phyloP scores from a whole-genome alignment of 2,329 filamentous ascomycete species.

The Paramyrothecium sp. region DNA sequence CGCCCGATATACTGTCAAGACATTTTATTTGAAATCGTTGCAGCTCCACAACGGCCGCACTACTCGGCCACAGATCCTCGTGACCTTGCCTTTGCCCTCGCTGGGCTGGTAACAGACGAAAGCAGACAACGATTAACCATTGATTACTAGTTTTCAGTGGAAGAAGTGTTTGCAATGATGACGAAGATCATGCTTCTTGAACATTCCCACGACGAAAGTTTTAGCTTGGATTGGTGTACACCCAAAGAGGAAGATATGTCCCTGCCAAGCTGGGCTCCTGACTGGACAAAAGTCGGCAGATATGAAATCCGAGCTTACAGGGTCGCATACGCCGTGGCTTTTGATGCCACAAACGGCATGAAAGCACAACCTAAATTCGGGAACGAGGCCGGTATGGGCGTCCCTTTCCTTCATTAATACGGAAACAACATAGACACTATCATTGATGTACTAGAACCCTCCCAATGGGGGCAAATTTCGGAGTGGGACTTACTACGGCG shows the following conservation, averaged over 20 bases:
- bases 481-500: neutral
- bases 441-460: neutral
- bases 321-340: neutral
- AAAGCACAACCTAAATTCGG: neutral
- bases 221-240: constrained; percentile 8
- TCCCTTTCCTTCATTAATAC: neutral
- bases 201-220: neutral
- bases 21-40: constrained; percentile 3
- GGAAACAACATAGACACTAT: neutral
- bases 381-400: neutral
- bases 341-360: neutral
- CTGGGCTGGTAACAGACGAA: constrained; percentile 10
- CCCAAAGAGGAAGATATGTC: neutral
- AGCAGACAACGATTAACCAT: neutral
- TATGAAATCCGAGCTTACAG: neutral
- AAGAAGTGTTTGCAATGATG: constrained; percentile 6
- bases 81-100: constrained; percentile 13
- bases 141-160: constrained; percentile 8
- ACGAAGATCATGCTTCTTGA: constrained; percentile 7
- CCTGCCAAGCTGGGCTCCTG: constrained; percentile 14
- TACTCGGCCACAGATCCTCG: constrained; percentile 18
- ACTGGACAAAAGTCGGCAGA: constrained; percentile 8
- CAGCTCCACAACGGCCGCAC: constrained; percentile 4
- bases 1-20: neutral
- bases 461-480: neutral